Evolutionary conservation across 345 rosid species (phyloP), one percentile per base, ranked within the genome.

Genomic region (Eucalyptus polybractea): DNA sequence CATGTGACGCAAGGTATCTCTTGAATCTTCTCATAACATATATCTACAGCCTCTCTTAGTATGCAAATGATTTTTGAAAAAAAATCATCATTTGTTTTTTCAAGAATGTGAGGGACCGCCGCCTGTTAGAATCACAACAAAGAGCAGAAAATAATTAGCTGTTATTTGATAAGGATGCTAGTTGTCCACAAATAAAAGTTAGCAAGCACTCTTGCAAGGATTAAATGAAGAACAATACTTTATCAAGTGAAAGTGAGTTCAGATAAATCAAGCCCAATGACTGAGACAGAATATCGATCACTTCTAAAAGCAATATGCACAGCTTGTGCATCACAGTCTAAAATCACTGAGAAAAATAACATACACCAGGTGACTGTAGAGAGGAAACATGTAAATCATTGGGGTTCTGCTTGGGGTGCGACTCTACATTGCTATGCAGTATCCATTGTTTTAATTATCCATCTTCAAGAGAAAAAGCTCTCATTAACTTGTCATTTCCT

Each of bases 1-100:
- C 96, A 95, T 17, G 92, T 92, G 86, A 96, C 87, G 88, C 93
- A 96, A 49, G 96, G 95, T 14, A 96, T 96, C 51, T 94, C 97
- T 88, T 92, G 88, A 31, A 97, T 93, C 88, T 67, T 90, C 80
- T 93, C 92, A 31, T 93, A 93, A 86, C 94, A 93, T 86, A 93
- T 67, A 50, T 92, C 95, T 29, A 95, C 96, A 87, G 92, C 89
- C 86, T 93, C 93, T 89, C 92, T 93, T 49, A 95, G 90, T 62
- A 92, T 86, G 92, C 72, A 53, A 49, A 90, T 90, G 72, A 94
- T 92, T 81, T 91, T 95, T 8, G 91, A 90, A 91, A 94, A 95
- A 94, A 97, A 97, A 10, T 90, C 94, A 65, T 91, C 95, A 72
- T 94, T 91, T 27, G 97, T 95, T 49, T 95, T 94, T 89, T 93